Evolutionary conservation across 108 stramenopile genomes (phyloP).

Genomic region (Cyclotella atomus): DNA sequence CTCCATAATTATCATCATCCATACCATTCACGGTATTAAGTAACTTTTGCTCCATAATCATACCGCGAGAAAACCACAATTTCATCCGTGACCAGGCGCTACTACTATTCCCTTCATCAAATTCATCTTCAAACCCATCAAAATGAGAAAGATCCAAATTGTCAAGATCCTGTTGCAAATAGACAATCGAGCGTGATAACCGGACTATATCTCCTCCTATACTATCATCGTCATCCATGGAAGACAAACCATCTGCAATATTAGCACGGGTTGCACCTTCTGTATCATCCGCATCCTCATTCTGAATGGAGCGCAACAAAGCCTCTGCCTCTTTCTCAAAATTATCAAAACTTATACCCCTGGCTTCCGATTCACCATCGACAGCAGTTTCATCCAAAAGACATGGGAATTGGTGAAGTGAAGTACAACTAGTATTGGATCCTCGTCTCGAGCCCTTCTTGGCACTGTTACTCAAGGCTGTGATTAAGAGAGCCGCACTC

Average conservation of each 20-base stretch:
- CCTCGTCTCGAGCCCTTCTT: neutral
- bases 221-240: constrained; percentile 41
- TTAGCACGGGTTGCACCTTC: neutral
- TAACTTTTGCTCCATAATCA: constrained; percentile 37
- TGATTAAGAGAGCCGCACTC: constrained; percentile 40
- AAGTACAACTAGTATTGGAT: neutral
- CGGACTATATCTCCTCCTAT: constrained; percentile 39
- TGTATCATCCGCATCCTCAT: constrained; percentile 7
- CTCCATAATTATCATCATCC: constrained; percentile 1
- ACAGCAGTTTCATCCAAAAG: constrained; percentile 9
- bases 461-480: constrained; percentile 19
- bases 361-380: neutral
- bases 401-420: constrained; percentile 8
- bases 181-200: constrained; percentile 24
- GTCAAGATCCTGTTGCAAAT: constrained; percentile 39
- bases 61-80: constrained; percentile 26
- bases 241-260: neutral
- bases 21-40: constrained; percentile 11
- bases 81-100: constrained; percentile 29
- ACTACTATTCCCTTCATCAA: constrained; percentile 1
- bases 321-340: constrained; percentile 30
- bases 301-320: constrained; percentile 30
- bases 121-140: constrained; percentile 7
- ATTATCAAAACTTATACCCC: constrained; percentile 9
- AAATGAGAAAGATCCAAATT: constrained; percentile 31